phyloP scores from a whole-genome alignment of 2,329 filamentous ascomycete genomes.

The Trichoderma sp. region DNA sequence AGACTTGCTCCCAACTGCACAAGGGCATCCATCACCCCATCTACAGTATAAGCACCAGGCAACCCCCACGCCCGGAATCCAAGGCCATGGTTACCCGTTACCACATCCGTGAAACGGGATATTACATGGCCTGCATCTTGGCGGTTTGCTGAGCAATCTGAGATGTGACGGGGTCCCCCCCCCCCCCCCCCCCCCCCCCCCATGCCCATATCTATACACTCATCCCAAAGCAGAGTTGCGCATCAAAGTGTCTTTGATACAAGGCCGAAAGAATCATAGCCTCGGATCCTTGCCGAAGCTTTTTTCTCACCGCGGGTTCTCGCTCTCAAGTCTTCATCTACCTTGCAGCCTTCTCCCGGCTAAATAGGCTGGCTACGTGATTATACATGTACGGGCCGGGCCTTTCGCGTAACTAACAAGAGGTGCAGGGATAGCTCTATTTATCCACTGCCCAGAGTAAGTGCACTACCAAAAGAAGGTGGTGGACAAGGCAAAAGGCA shows the following conservation, averaged over 20 bases:
- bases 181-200: not conserved
- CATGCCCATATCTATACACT: not conserved
- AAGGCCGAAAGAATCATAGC: not conserved
- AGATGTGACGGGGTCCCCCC: not conserved
- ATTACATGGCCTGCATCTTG: conserved; percentile 11
- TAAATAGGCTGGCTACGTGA: not conserved
- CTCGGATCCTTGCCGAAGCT: conserved; percentile 3
- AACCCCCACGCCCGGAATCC: conserved; percentile 23
- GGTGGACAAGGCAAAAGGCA: not conserved
- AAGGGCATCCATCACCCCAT: not conserved
- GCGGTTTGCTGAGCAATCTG: not conserved
- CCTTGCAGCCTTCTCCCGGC: not conserved
- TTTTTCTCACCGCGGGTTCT: not conserved
- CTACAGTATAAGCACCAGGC: not conserved
- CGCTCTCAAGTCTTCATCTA: not conserved
- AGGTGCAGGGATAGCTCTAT: not conserved
- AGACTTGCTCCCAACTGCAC: not conserved
- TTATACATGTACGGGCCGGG: conserved; percentile 4
- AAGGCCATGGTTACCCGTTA: conserved; percentile 22
- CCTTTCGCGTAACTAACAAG: not conserved
- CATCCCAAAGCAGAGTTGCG: not conserved
- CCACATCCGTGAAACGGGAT: conserved; percentile 22
- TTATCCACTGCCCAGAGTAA: conserved; percentile 1
- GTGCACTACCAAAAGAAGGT: not conserved
- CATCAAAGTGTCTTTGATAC: not conserved